Conservation (phyloP, 345 rosid genomes). For the Lagerstroemia speciosa region DNA sequence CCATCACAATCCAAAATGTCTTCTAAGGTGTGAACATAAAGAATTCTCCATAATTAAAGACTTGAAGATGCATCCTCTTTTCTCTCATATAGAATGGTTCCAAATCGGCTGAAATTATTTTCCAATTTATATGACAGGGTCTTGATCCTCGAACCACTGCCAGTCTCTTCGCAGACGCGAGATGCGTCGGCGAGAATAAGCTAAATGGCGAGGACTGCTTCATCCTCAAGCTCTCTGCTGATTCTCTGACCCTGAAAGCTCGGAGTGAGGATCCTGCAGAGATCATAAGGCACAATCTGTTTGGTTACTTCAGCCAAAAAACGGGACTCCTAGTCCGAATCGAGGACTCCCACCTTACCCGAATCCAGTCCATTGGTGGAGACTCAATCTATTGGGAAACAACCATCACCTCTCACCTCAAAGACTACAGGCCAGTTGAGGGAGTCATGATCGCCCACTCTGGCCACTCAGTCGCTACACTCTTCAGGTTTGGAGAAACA, state of each 20-base stretch:
- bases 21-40: neutral
- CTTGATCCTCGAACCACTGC: conserved; percentile 32
- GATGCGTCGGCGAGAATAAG: conserved; percentile 24
- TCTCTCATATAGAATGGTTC: neutral
- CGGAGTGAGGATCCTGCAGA: conserved; percentile 27
- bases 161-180: conserved; percentile 25
- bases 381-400: conserved; percentile 46
- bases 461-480: conserved; percentile 37
- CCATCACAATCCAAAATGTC: neutral
- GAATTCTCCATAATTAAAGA: neutral
- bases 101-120: neutral
- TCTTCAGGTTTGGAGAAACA: conserved; percentile 37
- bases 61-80: neutral
- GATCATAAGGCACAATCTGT: conserved; percentile 24
- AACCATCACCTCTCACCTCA: conserved; percentile 34
- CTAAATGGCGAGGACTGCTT: conserved; percentile 29
- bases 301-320: conserved; percentile 33
- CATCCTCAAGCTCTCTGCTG: conserved; percentile 25
- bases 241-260: conserved; percentile 21
- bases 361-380: conserved; percentile 26
- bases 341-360: conserved; percentile 48
- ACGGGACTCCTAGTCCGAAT: conserved; percentile 36
- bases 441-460: conserved; percentile 50
- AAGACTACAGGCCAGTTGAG: conserved; percentile 37
- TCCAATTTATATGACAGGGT: conserved; percentile 16